Base-by-base conservation (phyloP, 345 rosid genomes). In the Pelargonium nanum region DNA sequence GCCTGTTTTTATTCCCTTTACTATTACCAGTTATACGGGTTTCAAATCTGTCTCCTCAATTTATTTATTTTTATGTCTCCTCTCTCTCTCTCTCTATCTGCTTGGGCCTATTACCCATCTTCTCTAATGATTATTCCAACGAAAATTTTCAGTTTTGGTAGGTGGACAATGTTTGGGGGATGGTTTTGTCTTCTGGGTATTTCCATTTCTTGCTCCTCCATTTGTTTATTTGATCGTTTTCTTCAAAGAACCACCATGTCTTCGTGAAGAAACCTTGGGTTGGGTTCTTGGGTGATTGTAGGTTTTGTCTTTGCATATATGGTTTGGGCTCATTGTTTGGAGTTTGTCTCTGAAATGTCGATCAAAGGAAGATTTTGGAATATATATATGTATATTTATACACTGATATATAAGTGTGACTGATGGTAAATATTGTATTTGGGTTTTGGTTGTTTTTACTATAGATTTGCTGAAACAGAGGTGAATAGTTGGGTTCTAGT, bases 131-230 rank as follows among this genome's bases (percentile, higher is more conserved):
- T 70, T 75, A 68, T 73, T 65, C 55, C 45, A 21, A 19, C 32
- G 20, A 51, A 68, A 59, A 24, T 71, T 60, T 78, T 66, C 70
- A 71, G 71, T 77, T 74, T 78, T 61, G 51, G 63, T 68, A 65
- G 68, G 69, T 74, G 56, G 82, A 82, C 84, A 80, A 65, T 64
- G 73, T 55, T 72, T 59, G 73, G 78, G 66, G 74, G 70, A 72
- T 71, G 66, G 72, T 80, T 81, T 80, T 81, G 73, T 80, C 89
- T 79, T 78, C 75, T 75, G 80, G 80, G 75, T 77, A 69, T 63
- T 63, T 69, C 74, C 68, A 59, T 67, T 68, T 77, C 60, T 56
- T 65, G 59, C 28, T 70, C 40, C 61, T 60, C 53, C 50, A 55
- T 53, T 66, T 68, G 52, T 40, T 71, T 58, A 9, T 40, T 34